These are phyloP conservation scores for Aspergillus sp. DNA, from an alignment of 2,329 filamentous ascomycete species.

Conservation along the genomic window DNA sequence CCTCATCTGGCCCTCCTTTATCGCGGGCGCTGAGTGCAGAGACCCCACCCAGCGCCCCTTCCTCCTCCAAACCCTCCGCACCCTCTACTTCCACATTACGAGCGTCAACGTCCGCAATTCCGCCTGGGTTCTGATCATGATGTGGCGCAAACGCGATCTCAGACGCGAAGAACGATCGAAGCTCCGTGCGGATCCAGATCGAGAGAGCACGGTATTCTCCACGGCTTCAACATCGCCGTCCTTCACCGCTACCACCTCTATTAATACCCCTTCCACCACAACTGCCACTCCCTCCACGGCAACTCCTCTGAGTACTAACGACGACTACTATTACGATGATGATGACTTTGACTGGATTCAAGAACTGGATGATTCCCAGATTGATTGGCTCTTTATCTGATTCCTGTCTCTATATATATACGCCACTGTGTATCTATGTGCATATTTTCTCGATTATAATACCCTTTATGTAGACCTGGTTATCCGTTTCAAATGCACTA, in stretches of 20 bases:
- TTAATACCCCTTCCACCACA: neutral
- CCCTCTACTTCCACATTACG: constrained; percentile 41
- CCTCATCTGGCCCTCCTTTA: constrained; percentile 50
- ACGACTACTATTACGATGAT: constrained; percentile 33
- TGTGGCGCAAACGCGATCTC: constrained; percentile 47
- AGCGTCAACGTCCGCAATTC: constrained; percentile 47
- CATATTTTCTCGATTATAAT: neutral
- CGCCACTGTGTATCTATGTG: neutral
- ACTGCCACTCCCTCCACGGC: constrained; percentile 8
- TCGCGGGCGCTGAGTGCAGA: constrained; percentile 47
- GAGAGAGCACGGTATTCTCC: neutral
- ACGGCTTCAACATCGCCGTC: constrained; percentile 1
- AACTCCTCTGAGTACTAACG: constrained; percentile 8
- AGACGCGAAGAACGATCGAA: constrained; percentile 24
- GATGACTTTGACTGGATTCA: constrained; percentile 47
- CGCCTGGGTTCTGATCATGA: constrained; percentile 44
- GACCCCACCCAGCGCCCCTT: constrained; percentile 37
- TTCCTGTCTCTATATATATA: neutral
- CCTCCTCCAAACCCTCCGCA: constrained; percentile 38
- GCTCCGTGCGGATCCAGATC: neutral
- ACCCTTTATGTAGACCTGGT: neutral
- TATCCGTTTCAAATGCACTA: neutral
- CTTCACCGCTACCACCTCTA: neutral
- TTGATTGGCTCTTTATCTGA: constrained; percentile 49
- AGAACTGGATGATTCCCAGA: constrained; percentile 43